These are phyloP conservation scores for Salix purpurea DNA, from an alignment of 345 rosid genomes.

Conservation along the genomic window DNA sequence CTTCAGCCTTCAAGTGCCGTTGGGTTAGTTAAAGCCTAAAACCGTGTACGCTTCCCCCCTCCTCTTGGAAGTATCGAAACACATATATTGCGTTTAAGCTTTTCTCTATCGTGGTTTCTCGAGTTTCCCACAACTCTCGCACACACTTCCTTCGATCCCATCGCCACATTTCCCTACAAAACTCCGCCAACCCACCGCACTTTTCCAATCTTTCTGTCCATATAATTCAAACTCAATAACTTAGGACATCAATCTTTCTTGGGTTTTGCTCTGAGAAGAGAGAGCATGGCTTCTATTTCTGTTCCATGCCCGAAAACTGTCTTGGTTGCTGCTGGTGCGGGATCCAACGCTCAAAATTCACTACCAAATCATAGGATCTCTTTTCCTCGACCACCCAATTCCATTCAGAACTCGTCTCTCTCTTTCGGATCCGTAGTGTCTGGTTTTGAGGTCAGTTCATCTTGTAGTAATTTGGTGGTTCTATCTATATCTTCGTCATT, in stretches of 20 bases:
- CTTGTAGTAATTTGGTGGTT: not conserved
- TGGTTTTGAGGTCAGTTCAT: constrained; percentile 41
- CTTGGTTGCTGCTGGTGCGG: constrained; percentile 31
- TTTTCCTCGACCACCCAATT: constrained; percentile 18
- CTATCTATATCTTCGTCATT: not conserved
- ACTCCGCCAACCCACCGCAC: not conserved
- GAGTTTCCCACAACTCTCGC: constrained; percentile 10
- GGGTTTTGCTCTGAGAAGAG: not conserved
- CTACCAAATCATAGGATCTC: constrained; percentile 28
- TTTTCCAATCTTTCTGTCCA: not conserved
- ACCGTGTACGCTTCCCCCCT: not conserved
- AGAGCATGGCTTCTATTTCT: constrained; percentile 53
- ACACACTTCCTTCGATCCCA: constrained; percentile 22
- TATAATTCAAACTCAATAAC: not conserved
- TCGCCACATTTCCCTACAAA: constrained; percentile 28
- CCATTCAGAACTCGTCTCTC: constrained; percentile 12
- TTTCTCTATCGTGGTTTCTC: not conserved
- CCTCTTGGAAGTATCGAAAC: constrained; percentile 16
- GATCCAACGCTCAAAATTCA: constrained; percentile 35
- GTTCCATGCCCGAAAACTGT: constrained; percentile 64
- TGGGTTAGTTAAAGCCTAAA: not conserved
- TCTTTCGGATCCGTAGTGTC: constrained; percentile 24
- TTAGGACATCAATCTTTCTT: not conserved
- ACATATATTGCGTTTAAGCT: not conserved
- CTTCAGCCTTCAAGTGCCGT: not conserved